These are phyloP conservation scores for Apophysomyces ossiformis DNA, from an alignment of 371 early-diverging fungal species.

Conservation along the genomic window DNA sequence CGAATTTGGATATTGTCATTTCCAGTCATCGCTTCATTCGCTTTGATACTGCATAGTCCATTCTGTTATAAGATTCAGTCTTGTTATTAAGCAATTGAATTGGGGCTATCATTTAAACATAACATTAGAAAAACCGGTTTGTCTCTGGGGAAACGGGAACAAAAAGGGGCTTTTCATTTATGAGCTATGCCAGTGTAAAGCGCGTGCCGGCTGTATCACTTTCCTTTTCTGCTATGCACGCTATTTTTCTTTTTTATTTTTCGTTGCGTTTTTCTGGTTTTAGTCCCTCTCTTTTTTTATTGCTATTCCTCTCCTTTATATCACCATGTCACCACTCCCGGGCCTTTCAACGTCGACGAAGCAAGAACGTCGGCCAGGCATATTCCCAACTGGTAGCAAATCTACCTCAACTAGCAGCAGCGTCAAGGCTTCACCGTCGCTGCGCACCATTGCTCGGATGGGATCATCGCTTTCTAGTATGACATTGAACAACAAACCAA, in stretches of 20 bases:
- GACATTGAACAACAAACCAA: neutral
- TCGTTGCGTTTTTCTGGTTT: neutral
- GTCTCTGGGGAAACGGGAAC: no score
- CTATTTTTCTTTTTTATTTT: neutral
- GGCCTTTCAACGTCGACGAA: slow-evolving; percentile 3
- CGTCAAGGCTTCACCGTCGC: neutral
- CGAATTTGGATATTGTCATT: neutral
- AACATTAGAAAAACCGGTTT: no score
- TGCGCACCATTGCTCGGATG: slow-evolving; percentile 7
- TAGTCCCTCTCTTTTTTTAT: neutral
- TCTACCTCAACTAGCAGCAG: neutral
- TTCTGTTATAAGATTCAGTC: no score
- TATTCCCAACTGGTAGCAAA: slow-evolving; percentile 10
- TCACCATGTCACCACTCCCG: slow-evolving; percentile 4
- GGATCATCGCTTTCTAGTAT: slow-evolving; percentile 2
- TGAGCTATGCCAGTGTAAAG: neutral
- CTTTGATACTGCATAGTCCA: neutral
- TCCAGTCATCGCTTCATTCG: no score
- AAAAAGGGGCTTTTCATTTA: neutral
- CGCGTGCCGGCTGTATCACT: neutral
- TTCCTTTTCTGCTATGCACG: slow-evolving; percentile 8
- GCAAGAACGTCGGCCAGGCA: slow-evolving; percentile 1
- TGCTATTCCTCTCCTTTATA: neutral
- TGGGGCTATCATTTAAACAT: no score
- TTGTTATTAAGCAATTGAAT: no score